Percentiles rank a stretch among this genome's conserved stretches.
These are phyloP conservation scores for Tolypocladium amazonense DNA, from an alignment of 2,329 filamentous ascomycete genomes.

Conservation along the genomic window DNA sequence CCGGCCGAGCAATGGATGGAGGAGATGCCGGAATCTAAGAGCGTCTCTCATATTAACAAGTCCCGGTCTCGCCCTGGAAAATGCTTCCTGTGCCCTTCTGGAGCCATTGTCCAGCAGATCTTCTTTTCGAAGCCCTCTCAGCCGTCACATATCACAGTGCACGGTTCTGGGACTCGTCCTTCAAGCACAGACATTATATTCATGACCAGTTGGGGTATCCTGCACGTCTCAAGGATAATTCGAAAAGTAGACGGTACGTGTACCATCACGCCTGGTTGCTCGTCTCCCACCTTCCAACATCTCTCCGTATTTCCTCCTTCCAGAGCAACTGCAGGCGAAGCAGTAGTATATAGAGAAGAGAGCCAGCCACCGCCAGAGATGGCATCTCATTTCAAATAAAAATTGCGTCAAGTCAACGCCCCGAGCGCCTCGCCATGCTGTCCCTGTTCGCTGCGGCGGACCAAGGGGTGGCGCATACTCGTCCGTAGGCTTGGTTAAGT, in stretches of 20 bases:
- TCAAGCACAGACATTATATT: constrained; percentile 8
- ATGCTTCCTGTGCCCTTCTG: not conserved
- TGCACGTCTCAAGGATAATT: constrained; percentile 2
- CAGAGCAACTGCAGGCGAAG: not conserved
- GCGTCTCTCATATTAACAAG: not conserved
- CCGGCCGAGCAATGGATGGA: not conserved
- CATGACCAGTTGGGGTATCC: constrained; percentile 7
- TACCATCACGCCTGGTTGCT: not conserved
- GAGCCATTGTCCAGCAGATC: not conserved
- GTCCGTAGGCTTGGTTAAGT: not conserved
- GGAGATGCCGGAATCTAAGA: not conserved
- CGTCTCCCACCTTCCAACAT: not conserved
- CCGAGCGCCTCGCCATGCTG: not conserved
- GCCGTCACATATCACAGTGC: not conserved
- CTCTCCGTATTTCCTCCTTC: not conserved
- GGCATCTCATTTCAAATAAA: not conserved
- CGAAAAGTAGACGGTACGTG: not conserved
- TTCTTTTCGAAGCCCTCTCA: not conserved
- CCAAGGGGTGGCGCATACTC: not conserved
- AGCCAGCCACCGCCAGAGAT: not conserved
- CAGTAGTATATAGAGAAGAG: not conserved
- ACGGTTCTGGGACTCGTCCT: no score
- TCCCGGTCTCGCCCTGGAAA: not conserved
- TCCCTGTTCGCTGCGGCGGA: not conserved
- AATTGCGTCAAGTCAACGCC: not conserved